phyloP scores from a whole-genome alignment of 805 yeast species.

The Starmerella potacharoeniae region DNA sequence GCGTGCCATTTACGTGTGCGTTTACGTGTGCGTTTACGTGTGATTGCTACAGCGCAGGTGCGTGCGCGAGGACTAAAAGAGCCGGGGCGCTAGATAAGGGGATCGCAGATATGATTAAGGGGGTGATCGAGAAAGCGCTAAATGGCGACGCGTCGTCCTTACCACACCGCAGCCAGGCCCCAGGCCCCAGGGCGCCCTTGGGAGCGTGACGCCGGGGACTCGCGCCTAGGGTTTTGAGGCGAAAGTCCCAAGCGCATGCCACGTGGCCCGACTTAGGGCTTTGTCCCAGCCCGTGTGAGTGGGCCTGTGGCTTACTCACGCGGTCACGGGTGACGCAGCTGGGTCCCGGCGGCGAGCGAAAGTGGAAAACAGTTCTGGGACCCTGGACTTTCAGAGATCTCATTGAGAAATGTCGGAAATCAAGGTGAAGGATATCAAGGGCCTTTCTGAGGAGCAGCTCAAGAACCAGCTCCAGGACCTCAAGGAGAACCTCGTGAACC shows the following conservation, averaged over 20 bases:
- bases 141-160: neutral
- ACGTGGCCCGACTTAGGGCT: slow-evolving; percentile 2
- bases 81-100: slow-evolving; percentile 1
- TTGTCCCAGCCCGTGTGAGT: neutral
- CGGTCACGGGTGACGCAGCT: slow-evolving; percentile 4
- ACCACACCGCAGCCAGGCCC: neutral
- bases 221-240: neutral
- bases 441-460: slow-evolving; percentile 94
- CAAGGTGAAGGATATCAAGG: slow-evolving; percentile 92
- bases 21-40: no score
- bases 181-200: neutral
- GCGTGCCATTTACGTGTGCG: no score
- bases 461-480: slow-evolving; percentile 87
- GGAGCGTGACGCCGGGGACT: no score
- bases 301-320: neutral
- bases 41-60: neutral
- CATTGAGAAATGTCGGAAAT: slow-evolving; percentile 28
- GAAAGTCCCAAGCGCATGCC: neutral
- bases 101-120: neutral
- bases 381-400: neutral
- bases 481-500: slow-evolving; percentile 90
- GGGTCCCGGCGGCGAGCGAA: neutral
- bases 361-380: slow-evolving; percentile 3
- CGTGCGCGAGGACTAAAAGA: neutral
- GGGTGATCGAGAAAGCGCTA: neutral